Base-by-base conservation (phyloP, 225 moss, liverwort and hornwort genomes). In the Lunularia cruciata region DNA sequence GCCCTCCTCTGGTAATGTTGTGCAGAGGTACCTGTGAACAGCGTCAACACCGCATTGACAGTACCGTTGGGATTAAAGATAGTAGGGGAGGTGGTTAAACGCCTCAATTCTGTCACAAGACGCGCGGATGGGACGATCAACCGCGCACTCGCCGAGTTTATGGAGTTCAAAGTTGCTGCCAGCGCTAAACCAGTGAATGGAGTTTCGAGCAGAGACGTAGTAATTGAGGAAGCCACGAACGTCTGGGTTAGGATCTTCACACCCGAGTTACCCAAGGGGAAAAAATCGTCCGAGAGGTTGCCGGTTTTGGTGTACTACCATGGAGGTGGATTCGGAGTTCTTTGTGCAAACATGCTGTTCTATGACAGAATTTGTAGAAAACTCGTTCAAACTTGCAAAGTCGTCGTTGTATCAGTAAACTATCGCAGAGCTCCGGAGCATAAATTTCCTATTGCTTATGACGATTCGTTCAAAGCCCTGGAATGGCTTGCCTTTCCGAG, bases 241-340 rank as follows among this genome's bases (percentile, higher is more conserved):
- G 72, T 87, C 26, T 94, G 94, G 94, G 94, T 75, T 22, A 79
- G 91, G 16, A 46, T 94, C 46, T 91, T 89, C 33, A 74, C 77
- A 25, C 91, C 91, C 12, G 35, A 48, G 13, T 48, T 23, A 0
- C 15, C 38, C 20, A 42, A 47, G 14, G 12, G 18, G 3, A n/a
- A n/a, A n/a, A n/a, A n/a, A n/a, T 32, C 68, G 63, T 59, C 65
- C 67, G 73, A 75, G 65, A 86, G 60, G 43, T 19, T 84, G 31
- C 90, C 90, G 23, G 78, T 96, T 38, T 38, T 92, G 2, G 30
- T 92, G 16, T 96, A 90, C 82, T 96, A 75, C 63, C 92, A 92
- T 60, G 95, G 92, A 3, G 92, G 95, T 20, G 95, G 95, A 27
- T 96, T 96, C 30, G 84, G 86, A 63, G 51, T 89, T 39, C 55